A percentile compares a stretch with the other conserved stretches of the same genome.
These are phyloP conservation scores for Platanthera guangdongensis DNA, from an alignment of 106 monocot genomes.

Conservation along the genomic window DNA sequence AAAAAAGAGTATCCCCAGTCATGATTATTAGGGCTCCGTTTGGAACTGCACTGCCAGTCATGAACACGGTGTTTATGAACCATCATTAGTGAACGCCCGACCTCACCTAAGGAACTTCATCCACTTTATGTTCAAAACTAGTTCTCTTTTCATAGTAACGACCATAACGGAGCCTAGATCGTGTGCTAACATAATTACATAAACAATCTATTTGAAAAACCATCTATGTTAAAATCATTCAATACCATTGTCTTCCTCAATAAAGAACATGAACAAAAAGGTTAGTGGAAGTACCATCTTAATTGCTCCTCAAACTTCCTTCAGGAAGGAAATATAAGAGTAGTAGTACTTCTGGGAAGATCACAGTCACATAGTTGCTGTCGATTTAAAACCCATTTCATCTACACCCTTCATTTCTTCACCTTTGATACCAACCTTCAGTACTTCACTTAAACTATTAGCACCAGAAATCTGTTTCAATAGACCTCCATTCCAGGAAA, in stretches of 20 bases:
- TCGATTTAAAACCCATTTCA: not conserved
- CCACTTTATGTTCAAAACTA: too few species aligned
- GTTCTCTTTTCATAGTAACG: too few species aligned
- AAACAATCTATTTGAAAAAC: not conserved
- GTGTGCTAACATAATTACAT: not conserved
- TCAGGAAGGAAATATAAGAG: constrained; percentile 2
- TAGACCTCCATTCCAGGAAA: not conserved
- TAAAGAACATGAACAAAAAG: not conserved
- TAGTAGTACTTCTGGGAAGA: not conserved
- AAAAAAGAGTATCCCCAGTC: too few species aligned
- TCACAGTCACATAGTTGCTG: not conserved
- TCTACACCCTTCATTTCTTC: not conserved
- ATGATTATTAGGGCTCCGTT: too few species aligned
- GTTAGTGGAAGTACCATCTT: not conserved
- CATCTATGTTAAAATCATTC: not conserved
- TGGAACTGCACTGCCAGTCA: too few species aligned
- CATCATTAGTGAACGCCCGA: too few species aligned
- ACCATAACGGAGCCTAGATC: too few species aligned
- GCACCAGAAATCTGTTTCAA: not conserved
- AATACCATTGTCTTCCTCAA: not conserved
- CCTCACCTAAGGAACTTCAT: too few species aligned
- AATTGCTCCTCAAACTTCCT: not conserved
- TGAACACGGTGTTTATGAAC: too few species aligned
- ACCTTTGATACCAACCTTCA: not conserved
- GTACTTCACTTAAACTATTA: not conserved